A percentile compares a stretch with the other conserved stretches of the same genome.
Evolutionary conservation across 2,329 filamentous ascomycete genomes (phyloP).

Genomic region (Ascochyta fabae): DNA sequence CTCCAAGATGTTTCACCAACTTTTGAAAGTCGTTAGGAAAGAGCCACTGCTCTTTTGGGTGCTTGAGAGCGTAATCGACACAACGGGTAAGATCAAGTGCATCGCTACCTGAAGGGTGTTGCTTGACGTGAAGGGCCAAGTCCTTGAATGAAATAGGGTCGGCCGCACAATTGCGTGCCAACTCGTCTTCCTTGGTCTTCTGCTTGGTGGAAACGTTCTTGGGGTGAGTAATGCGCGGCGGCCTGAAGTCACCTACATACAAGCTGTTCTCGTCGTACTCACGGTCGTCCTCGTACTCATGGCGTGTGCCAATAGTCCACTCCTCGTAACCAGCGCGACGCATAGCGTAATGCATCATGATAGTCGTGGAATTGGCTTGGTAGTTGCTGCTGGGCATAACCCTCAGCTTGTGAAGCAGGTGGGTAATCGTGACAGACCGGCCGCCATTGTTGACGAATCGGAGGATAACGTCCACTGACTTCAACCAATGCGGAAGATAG

Average conservation of each 20-base stretch:
- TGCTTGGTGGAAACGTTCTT: constrained; percentile 10
- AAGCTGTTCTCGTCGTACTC: constrained; percentile 18
- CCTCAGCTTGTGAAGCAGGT: constrained; percentile 7
- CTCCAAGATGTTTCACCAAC: constrained; percentile 29
- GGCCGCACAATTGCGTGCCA: constrained; percentile 15
- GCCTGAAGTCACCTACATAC: constrained; percentile 28
- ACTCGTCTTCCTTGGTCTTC: neutral
- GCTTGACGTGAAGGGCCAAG: constrained; percentile 29
- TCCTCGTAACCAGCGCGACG: constrained; percentile 17
- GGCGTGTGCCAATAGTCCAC: constrained; percentile 25
- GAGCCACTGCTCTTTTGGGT: constrained; percentile 31
- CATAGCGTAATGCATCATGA: constrained; percentile 35
- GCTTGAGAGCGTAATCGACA: constrained; percentile 27
- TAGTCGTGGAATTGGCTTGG: constrained; percentile 21
- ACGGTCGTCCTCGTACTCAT: constrained; percentile 4
- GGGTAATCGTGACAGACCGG: constrained; percentile 22
- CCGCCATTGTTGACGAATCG: constrained; percentile 24
- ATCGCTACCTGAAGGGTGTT: constrained; percentile 31
- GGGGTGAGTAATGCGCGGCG: constrained; percentile 23
- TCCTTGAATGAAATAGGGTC: constrained; percentile 29
- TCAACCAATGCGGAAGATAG: constrained; percentile 36
- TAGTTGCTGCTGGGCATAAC: constrained; percentile 8
- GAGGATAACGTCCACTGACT: constrained; percentile 33
- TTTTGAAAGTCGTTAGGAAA: constrained; percentile 32
- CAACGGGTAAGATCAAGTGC: constrained; percentile 40